These are phyloP conservation scores for Heliamphora exappendiculata DNA, from an alignment of 148 eudicot species.

Conservation along the genomic window DNA sequence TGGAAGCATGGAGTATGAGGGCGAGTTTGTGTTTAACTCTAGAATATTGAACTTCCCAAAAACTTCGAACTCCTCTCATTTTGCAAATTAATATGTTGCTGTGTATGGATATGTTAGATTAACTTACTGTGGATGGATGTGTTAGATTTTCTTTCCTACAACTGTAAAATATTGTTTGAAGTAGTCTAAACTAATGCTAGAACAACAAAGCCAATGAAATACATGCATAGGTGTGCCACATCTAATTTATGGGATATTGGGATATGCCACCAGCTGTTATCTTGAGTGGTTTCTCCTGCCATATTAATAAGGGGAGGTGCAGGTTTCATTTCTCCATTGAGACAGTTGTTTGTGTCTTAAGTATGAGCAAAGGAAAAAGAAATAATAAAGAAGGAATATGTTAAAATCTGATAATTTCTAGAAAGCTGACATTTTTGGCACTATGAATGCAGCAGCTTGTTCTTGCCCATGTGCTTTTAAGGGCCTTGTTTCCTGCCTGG, in stretches of 20 bases:
- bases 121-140: too few relatives aligned
- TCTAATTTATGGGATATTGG: not conserved
- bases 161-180: not conserved
- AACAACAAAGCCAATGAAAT: not conserved
- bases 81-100: not conserved
- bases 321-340: not conserved
- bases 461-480: not conserved
- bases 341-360: not conserved
- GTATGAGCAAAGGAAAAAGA: not conserved
- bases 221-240: not conserved
- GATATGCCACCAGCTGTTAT: not conserved
- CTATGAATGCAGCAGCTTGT: not conserved
- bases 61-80: not conserved
- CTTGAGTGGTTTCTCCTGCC: not conserved
- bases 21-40: not conserved
- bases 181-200: not conserved
- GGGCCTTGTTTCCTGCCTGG: constrained; percentile 2
- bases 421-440: not conserved
- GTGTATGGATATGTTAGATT: too few relatives aligned
- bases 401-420: not conserved
- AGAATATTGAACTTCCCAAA: not conserved
- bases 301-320: not conserved
- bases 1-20: not conserved
- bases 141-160: not conserved
- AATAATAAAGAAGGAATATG: not conserved